Conservation (phyloP, 176 grass and related monocot species). For the Aegilops longissima region DNA sequence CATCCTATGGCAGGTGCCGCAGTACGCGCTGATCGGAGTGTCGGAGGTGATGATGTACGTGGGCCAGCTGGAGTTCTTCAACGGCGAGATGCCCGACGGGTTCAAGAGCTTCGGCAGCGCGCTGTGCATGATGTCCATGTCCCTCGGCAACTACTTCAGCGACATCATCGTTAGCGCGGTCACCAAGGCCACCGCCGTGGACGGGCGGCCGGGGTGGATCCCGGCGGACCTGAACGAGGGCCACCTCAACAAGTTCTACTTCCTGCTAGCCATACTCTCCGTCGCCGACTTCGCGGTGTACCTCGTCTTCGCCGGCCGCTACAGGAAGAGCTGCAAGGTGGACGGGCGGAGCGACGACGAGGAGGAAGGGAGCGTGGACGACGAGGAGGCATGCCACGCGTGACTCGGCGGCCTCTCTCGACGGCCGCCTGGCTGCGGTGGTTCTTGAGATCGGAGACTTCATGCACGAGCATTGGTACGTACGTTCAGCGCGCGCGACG, state of each 20-base stretch:
- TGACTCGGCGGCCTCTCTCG: neutral
- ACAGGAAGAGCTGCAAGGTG: constrained; percentile 52
- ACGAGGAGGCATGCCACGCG: constrained; percentile 5
- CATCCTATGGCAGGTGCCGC: constrained; percentile 92
- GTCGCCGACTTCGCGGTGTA: constrained; percentile 63
- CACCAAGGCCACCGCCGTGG: constrained; percentile 50
- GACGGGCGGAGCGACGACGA: constrained; percentile 43
- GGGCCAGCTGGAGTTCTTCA: constrained; percentile 96
- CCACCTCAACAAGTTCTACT: constrained; percentile 90
- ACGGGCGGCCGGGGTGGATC: constrained; percentile 62
- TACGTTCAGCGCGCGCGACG: neutral
- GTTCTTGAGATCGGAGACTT: constrained; percentile 42
- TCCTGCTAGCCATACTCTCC: constrained; percentile 64
- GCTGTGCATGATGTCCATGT: constrained; percentile 97
- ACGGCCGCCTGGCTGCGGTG: neutral
- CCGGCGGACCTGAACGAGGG: constrained; percentile 75
- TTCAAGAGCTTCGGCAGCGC: constrained; percentile 96
- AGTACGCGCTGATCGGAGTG: constrained; percentile 75
- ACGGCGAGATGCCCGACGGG: constrained; percentile 70
- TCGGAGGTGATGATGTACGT: constrained; percentile 99
- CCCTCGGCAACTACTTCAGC: constrained; percentile 89
- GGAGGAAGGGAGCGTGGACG: neutral
- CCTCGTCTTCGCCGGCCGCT: constrained; percentile 54
- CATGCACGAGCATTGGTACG: neutral
- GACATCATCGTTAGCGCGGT: constrained; percentile 73